Base-by-base conservation (phyloP, 2,329 filamentous ascomycete species). In the Fonsecaea nubica region DNA sequence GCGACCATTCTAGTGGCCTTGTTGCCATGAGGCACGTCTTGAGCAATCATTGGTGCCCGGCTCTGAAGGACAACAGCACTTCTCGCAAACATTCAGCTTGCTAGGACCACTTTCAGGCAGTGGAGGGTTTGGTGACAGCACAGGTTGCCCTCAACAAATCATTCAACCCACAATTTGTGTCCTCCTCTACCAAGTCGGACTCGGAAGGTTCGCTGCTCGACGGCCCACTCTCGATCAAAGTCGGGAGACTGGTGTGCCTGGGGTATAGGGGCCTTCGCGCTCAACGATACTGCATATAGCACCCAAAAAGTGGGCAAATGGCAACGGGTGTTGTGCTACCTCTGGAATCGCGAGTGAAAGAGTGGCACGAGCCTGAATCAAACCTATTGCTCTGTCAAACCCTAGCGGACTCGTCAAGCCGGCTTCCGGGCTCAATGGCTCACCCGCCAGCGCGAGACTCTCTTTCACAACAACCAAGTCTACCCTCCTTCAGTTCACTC, bases 401-500 rank as follows among this genome's bases (percentile, higher is more conserved):
- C 50, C 13, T 52, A 38, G 53, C 32, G 40, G 33, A 62, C 12
- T 52, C 57, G 15, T 58, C 61, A 58, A 30, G 48, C 52, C 59
- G 58, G 18, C 21, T 63, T 10, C 48, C 57, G 36, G 21, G 53
- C 50, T 62, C 64, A 21, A 66, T 68, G 66, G 62, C 66, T 65
- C 66, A 53, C 30, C 59, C 65, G 42, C 62, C 68, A 10, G 45
- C 45, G 32, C 42, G 56, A 45, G 52, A 54, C 18, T n/a, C 48
- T 6, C 42, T 57, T 25, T 48, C 68, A 54, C 58, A 65, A 38
- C 66, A 55, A 40, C 65, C 64, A 15, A 66, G 63, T 59, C 50
- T 72, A 42, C 71, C 71, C 33, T 69, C 68, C 18, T 69, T 72
- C 63, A 68, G 68, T 48, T 55, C 70, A 58, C 70, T 72, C 48